Conservation (phyloP, 176 grass and related monocot genomes). For the Triticum dicoccoides region DNA sequence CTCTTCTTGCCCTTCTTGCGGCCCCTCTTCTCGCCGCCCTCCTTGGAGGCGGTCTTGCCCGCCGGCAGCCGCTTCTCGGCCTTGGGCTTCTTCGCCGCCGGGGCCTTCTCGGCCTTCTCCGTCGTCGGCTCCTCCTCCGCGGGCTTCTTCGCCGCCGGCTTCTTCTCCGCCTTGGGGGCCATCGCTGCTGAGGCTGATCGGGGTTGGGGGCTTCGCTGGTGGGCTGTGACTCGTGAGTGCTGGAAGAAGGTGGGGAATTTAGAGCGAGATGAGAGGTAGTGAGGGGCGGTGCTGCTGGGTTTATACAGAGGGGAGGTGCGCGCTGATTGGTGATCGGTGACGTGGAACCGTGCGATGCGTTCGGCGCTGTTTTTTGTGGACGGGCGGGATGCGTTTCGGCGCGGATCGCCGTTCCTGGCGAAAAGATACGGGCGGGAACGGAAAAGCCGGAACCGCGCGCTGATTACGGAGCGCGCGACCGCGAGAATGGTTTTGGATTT, state of each 20-base stretch:
- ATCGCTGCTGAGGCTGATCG: not conserved
- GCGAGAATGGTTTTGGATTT: no score
- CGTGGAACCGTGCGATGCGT: not conserved
- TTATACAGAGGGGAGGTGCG: not conserved
- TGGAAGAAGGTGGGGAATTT: not conserved
- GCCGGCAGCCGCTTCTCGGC: not conserved
- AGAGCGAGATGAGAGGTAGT: not conserved
- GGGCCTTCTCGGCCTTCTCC: constrained; percentile 1
- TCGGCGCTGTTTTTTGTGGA: not conserved
- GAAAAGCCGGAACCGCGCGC: no score
- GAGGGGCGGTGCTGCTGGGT: not conserved
- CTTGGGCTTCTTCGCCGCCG: not conserved
- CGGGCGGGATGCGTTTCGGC: not conserved
- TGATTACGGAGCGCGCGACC: no score
- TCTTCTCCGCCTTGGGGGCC: constrained; percentile 10
- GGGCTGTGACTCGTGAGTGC: not conserved
- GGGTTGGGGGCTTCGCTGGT: not conserved
- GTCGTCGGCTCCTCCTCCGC: not conserved
- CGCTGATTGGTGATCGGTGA: not conserved
- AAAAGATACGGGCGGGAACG: no score
- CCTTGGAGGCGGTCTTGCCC: not conserved
- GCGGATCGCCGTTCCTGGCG: not conserved
- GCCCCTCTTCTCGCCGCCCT: constrained; percentile 5
- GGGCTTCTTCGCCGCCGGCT: constrained; percentile 7
- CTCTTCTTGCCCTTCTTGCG: constrained; percentile 30